Conservation (phyloP, 2,329 filamentous ascomycete genomes). For the Xylariaceae sp. region DNA sequence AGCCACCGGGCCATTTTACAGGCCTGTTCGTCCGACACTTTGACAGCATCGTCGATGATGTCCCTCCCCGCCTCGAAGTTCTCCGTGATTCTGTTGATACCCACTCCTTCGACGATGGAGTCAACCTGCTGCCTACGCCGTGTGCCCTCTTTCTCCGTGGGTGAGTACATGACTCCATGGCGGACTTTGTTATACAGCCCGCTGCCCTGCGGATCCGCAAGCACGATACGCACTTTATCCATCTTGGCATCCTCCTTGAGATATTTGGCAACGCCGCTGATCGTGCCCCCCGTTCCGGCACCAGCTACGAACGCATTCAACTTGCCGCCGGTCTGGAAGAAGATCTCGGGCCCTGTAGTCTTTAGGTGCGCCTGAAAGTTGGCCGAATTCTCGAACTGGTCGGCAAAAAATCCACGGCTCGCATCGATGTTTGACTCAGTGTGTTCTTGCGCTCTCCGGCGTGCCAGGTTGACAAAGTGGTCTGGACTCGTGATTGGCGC, state of each 20-base stretch:
- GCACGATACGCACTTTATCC: conserved; percentile 49
- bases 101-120: conserved; percentile 92
- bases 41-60: conserved; percentile 84
- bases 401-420: conserved; percentile 85
- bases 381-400: conserved; percentile 89
- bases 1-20: conserved; percentile 93
- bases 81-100: conserved; percentile 87
- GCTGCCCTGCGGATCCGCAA: conserved; percentile 92
- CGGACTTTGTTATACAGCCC: conserved; percentile 89
- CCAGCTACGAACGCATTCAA: conserved; percentile 89
- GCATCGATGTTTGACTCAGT: conserved; percentile 46
- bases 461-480: conserved; percentile 92
- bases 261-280: conserved; percentile 79
- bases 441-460: conserved; percentile 71
- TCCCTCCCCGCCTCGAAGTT: conserved; percentile 88
- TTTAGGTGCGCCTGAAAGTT: conserved; percentile 84
- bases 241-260: conserved; percentile 66
- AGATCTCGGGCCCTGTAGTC: conserved; percentile 87
- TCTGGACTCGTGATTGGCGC: conserved; percentile 89
- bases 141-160: conserved; percentile 88
- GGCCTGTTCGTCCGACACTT: conserved; percentile 84
- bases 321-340: conserved; percentile 65
- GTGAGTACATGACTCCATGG: conserved; percentile 92
- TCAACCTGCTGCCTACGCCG: conserved; percentile 87
- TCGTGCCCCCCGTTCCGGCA: conserved; percentile 90